Evolutionary conservation across 2,329 filamentous ascomycete genomes (phyloP).

Genomic region (Eutypa lata): DNA sequence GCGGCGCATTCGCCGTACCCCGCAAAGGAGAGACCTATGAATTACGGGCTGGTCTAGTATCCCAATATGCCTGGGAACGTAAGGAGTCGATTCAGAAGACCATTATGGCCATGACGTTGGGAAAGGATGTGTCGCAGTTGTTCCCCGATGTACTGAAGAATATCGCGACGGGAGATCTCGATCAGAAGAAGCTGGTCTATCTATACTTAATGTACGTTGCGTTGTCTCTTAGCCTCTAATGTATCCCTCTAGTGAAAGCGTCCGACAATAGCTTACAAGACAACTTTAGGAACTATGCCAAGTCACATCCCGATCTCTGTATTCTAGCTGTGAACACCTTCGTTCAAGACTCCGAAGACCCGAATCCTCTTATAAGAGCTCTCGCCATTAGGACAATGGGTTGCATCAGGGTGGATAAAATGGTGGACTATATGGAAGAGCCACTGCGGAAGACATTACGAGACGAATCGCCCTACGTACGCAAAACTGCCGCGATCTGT

Average conservation of each 20-base stretch:
- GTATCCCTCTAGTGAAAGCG: slow-evolving; percentile 1
- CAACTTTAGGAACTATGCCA: slow-evolving; percentile 85
- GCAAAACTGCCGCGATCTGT: slow-evolving; percentile 96
- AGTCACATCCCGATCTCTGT: slow-evolving; percentile 96
- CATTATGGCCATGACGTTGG: slow-evolving; percentile 99
- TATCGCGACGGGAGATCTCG: slow-evolving; percentile 88
- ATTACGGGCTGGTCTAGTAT: slow-evolving; percentile 89
- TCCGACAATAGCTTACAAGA: slow-evolving; percentile 15
- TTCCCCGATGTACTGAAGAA: slow-evolving; percentile 99
- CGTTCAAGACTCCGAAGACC: slow-evolving; percentile 97
- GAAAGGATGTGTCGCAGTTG: slow-evolving; percentile 95
- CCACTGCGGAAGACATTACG: slow-evolving; percentile 91
- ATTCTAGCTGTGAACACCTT: slow-evolving; percentile 99
- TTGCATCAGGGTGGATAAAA: slow-evolving; percentile 96
- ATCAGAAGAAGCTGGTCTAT: slow-evolving; percentile 99
- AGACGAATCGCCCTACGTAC: slow-evolving; percentile 97
- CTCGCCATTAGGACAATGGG: slow-evolving; percentile 98
- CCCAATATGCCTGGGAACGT: slow-evolving; percentile 98
- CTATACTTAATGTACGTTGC: slow-evolving; percentile 84
- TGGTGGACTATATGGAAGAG: slow-evolving; percentile 99
- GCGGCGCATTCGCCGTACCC: slow-evolving; percentile 87
- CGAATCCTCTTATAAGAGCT: slow-evolving; percentile 91
- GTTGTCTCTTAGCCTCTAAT: not conserved
- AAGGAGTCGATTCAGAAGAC: slow-evolving; percentile 99
- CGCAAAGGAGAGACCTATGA: slow-evolving; percentile 98